Evolutionary conservation across 176 grass and related monocot genomes (phyloP).

Genomic region (Musa itinerans): DNA sequence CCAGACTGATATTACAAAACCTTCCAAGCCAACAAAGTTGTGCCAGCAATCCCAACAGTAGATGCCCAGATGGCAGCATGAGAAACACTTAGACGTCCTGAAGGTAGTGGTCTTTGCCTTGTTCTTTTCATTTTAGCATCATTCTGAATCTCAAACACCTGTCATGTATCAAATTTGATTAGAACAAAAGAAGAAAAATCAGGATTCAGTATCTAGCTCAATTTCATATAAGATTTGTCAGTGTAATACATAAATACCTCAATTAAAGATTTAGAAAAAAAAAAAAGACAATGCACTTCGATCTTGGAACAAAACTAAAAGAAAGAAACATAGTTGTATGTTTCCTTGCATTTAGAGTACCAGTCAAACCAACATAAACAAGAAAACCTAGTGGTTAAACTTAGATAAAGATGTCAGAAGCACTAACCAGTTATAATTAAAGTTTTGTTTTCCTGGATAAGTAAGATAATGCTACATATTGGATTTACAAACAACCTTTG

Average conservation of each 20-base stretch:
- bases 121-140: conserved; percentile 96
- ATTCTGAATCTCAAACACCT: conserved; percentile 86
- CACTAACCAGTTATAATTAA: background rate
- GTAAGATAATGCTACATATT: no score
- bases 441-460: no score
- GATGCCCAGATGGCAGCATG: conserved; percentile 96
- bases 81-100: conserved; percentile 57
- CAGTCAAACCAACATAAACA: background rate
- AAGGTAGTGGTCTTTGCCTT: conserved; percentile 62
- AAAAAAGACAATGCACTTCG: background rate
- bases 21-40: conserved; percentile 74
- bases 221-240: background rate
- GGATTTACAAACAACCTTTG: no score
- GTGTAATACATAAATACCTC: background rate
- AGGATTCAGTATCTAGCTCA: background rate
- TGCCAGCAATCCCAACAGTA: conserved; percentile 69
- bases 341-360: background rate
- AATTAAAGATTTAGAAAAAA: background rate
- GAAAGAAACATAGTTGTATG: background rate
- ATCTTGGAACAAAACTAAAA: background rate
- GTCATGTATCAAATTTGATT: background rate
- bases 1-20: conserved; percentile 29
- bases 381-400: background rate
- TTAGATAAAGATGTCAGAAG: background rate
- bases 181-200: background rate